Percentiles rank a stretch among this genome's conserved stretches.
phyloP scores from a whole-genome alignment of 2,329 filamentous ascomycete genomes.

The Pestalotiopsis sp. region DNA sequence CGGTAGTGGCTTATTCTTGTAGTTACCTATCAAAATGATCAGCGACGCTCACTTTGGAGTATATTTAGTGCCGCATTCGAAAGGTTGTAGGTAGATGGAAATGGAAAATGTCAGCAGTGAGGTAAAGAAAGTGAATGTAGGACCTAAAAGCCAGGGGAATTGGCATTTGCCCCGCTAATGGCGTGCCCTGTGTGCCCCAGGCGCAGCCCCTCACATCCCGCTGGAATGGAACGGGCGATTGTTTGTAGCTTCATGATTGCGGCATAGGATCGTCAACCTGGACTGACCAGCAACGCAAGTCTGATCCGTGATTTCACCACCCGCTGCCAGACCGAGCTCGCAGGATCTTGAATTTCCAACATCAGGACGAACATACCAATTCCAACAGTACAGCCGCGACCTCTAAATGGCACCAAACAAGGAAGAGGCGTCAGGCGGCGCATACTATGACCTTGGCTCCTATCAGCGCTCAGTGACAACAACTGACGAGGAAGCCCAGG shows the following conservation, averaged over 20 bases:
- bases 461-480: conserved; percentile 60
- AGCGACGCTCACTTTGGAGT: not conserved
- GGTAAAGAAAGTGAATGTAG: not conserved
- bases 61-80: not conserved
- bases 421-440: not conserved
- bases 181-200: not conserved
- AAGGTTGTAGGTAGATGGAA: not conserved
- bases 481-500: conserved; percentile 51
- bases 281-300: not conserved
- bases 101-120: not conserved
- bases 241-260: not conserved
- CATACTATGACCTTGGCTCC: conserved; percentile 66
- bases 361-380: not conserved
- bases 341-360: not conserved
- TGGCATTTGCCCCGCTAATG: not conserved
- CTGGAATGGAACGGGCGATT: not conserved
- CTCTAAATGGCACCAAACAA: not conserved
- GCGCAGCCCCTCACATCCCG: not conserved
- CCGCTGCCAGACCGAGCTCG: not conserved
- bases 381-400: not conserved
- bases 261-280: not conserved
- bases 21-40: not conserved
- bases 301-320: not conserved
- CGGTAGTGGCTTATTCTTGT: not conserved
- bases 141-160: not conserved